Base-by-base conservation (phyloP, 176 grass and related monocot species). In the Chloris gayana region DNA sequence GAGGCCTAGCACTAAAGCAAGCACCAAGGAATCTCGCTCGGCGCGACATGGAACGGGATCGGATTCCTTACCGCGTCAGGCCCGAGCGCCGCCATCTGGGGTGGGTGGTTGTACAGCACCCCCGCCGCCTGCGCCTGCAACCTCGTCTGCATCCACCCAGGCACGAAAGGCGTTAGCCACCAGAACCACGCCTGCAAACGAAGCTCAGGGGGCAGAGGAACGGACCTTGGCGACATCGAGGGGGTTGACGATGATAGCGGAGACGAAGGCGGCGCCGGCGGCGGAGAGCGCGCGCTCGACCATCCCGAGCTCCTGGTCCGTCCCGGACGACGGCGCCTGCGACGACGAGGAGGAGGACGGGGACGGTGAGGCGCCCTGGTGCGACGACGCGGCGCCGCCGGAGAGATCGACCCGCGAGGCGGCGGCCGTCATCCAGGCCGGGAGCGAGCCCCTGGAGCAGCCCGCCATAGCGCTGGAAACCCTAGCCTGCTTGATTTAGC, bases 91-190 rank as follows among this genome's bases (percentile, higher is more conserved):
- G 92, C 92, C 86, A 95, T 88, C 35, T 83, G 92, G 14, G 81
- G 89, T 4, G 86, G 86, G 31, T 91, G 71, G 67, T 87, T 85
- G 57, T 98, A 98, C 25, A 78, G 80, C 53, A 98, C 92, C 34
- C 95, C 95, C 7, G 95, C 95, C 70, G 95, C 95, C 77, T 98
- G 95, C 12, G 92, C 95, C 73, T 98, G 95, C 79, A 98, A 79
- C 78, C 95, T 85, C 51, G 95, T 98, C 95, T 97, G 94, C 73
- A 80, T 64, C 80, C 69, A 80, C 64, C 73, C 1, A 42, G n/a
- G 27, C 3, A 41, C 1, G 8, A 8, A 31, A 74, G 4, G 51
- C 25, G 13, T 38, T 42, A 91, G 73, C 75, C 51, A 29, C 12
- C n/a, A 15, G 22, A n/a, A 1, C 7, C 54, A 57, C 54, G 54